Evolutionary conservation across 805 yeast species (phyloP), one percentile per base, ranked within the genome.

Genomic region (Lipomyces spencermartinsiae): DNA sequence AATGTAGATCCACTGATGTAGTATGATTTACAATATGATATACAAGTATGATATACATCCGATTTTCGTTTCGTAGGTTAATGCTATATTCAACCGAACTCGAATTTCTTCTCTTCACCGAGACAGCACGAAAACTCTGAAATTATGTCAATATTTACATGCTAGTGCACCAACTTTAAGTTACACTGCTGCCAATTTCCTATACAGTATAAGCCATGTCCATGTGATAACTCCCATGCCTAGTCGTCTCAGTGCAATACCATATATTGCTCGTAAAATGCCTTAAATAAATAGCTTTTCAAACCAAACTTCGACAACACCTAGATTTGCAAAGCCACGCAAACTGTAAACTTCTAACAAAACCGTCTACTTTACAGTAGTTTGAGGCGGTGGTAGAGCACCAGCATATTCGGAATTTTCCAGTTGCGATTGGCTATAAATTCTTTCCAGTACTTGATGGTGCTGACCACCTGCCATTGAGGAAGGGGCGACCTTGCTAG

Each of bases 401-500:
- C 60, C 37, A 22, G 61, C n/a, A 10, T 31, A 46, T 2, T 62
- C 54, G 29, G 57, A 25, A 14, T 62, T n/a, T 12, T 54, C 25
- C 55, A 10, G 49, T 8, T 59, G 19, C 22, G 34, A 54, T 16
- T 64, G 64, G 4, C 49, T 39, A 37, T 49, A 37, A n/a, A 22
- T 43, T 43, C 22, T 43, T n/a, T 43, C 22, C 22, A 33, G 31
- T 3, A 12, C 29, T 22, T 33, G 16, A 33, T 34, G 25, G 3
- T n/a, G 61, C 10, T 46, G 56, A 58, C 60, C 29, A 22, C 25
- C 14, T 31, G 34, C n/a, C 34, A 0, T 12, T 19, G 63, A 25
- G 12, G 60, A 51, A n/a, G 59, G 65, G 49, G 63, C 39, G 8
- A 56, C 68, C 49, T 62, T 68, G 12, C 64, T 59, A 8, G 71